phyloP scores from a whole-genome alignment of 2,329 filamentous ascomycete species.

The Coniochaeta ligniaria region DNA sequence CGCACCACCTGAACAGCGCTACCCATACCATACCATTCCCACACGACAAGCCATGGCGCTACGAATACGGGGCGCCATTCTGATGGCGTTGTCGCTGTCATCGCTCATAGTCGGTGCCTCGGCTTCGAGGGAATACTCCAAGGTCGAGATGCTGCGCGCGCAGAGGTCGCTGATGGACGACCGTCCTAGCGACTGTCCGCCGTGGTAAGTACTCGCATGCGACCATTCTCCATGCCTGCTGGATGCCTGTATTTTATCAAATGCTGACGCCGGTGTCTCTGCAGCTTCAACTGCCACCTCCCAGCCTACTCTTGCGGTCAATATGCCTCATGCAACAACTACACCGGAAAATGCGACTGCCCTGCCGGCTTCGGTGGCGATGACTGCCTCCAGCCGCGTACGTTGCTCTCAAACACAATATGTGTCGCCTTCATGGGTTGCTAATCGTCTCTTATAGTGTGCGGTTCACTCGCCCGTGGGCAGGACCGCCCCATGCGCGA shows the following conservation, averaged over 20 bases:
- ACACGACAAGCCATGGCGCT: constrained; percentile 26
- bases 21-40: neutral
- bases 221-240: neutral
- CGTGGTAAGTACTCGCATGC: constrained; percentile 46
- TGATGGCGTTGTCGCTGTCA: constrained; percentile 33
- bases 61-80: constrained; percentile 27
- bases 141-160: constrained; percentile 52
- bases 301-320: constrained; percentile 88
- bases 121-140: constrained; percentile 48
- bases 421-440: neutral
- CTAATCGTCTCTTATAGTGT: constrained; percentile 42
- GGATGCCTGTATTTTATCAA: constrained; percentile 19
- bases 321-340: constrained; percentile 81
- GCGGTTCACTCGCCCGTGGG: constrained; percentile 79
- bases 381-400: constrained; percentile 79
- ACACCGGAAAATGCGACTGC: constrained; percentile 87
- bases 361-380: constrained; percentile 90
- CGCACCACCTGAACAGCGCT: neutral
- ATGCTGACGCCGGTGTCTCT: constrained; percentile 11
- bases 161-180: constrained; percentile 66
- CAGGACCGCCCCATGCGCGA: constrained; percentile 69
- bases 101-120: constrained; percentile 21
- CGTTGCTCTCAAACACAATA: constrained; percentile 14
- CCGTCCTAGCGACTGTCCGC: constrained; percentile 70
- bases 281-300: constrained; percentile 94